Base-by-base conservation (phyloP, 2,329 filamentous ascomycete genomes). In the Sporothrix protearum region DNA sequence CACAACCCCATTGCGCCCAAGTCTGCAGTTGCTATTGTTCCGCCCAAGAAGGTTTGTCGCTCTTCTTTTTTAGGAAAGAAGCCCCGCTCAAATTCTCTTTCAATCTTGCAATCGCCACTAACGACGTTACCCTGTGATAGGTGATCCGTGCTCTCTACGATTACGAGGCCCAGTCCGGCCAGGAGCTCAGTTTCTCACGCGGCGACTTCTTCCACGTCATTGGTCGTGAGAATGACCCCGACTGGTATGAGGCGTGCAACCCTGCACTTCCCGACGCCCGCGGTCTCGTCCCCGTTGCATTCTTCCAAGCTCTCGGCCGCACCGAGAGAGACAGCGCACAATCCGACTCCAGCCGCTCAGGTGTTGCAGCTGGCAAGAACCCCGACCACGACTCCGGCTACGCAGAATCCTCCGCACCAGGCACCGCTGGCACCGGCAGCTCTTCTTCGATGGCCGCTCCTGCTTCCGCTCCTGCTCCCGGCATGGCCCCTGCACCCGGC, bases 201-300 rank as follows among this genome's bases (percentile, higher is more conserved):
- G 96, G 96, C 78, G 96, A 99, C 81, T 99, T 98, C 81, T 96
- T 99, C 80, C 95, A 98, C 84, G 96, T 99, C 75, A 95, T 98
- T 80, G 93, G 92, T 78, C 91, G 95, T 80, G 96, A 98, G 83
- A 91, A 97, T 85, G 95, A 98, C 80, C 83, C 85, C 53, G 93
- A 97, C 80, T 99, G 96, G 95, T 99, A 97, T 86, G 96, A 98
- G 82, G 96, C 95, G 71, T 98, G 94, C 85, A 99, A 99, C 80
- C 96, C 96, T 73, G 88, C 92, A 68, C 85, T 97, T 75, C 93
- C 92, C 78, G 91, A 91, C 81, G 93, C 93, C 68, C 90, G 94
- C 76, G 96, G 96, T 73, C 87, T 99, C 73, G 96, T 99, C 59
- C 96, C 96, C 8, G 96, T 97, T 72, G 89, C 91, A 72, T 97